These are phyloP conservation scores for Myrica gale DNA, from an alignment of 306 rosid species.

Conservation along the genomic window DNA sequence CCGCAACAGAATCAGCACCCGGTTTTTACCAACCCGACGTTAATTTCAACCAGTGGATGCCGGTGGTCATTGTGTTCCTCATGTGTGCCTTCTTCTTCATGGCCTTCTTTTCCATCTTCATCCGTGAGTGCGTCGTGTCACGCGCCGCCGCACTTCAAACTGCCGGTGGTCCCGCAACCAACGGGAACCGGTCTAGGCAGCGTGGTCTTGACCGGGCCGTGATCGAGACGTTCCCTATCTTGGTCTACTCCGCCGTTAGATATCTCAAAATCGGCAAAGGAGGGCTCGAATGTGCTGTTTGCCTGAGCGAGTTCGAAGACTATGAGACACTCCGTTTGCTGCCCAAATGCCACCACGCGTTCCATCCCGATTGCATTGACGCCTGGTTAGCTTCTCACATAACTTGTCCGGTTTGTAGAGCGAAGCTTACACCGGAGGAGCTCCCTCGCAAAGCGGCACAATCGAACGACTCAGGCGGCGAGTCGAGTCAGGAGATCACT, in stretches of 20 bases:
- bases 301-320: conserved; percentile 59
- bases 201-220: conserved; percentile 46
- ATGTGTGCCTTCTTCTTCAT: conserved; percentile 30
- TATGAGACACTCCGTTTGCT: conserved; percentile 59
- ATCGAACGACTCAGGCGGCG: too few relatives aligned
- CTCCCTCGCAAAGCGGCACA: background rate
- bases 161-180: conserved; percentile 46
- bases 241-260: conserved; percentile 54
- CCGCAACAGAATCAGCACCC: conserved; percentile 26
- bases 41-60: conserved; percentile 46
- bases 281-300: conserved; percentile 65
- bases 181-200: conserved; percentile 28
- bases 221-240: conserved; percentile 50
- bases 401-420: conserved; percentile 74
- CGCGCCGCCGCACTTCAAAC: background rate
- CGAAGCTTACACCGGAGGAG: conserved; percentile 33
- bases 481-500: background rate
- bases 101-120: conserved; percentile 36
- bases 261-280: conserved; percentile 48
- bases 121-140: conserved; percentile 27
- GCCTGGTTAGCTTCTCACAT: conserved; percentile 63
- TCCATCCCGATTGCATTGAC: conserved; percentile 68
- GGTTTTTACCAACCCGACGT: conserved; percentile 21
- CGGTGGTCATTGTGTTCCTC: conserved; percentile 34
- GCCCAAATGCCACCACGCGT: conserved; percentile 71